Base-by-base conservation (phyloP, 2,329 filamentous ascomycete species). In the Corinectria fuckeliana region DNA sequence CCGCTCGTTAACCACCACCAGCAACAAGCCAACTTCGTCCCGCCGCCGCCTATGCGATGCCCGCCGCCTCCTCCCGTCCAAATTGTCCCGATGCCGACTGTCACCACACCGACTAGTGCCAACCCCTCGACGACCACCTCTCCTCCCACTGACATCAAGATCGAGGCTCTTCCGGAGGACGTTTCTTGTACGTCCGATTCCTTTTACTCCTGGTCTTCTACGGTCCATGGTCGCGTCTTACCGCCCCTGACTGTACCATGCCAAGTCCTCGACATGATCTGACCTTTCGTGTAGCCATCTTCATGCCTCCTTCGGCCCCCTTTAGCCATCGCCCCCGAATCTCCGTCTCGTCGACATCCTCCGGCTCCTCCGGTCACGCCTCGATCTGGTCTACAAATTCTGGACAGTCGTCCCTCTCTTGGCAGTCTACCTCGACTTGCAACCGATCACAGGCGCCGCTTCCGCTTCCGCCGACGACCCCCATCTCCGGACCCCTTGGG, bases 301-400 rank as follows among this genome's bases (percentile, higher is more conserved):
- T 79, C 51, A 61, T 76, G 23, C 71, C 74, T 11, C 74, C 75
- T 5, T 65, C 74, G 5, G 73, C 75, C n/a, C 72, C 75, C 1
- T 78, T 77, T 32, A 72, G 72, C 44, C 77, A 78, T 66, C 77
- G 78, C 30, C 76, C 78, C 30, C 74, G 78, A 48, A 80, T 81
- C 53, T 80, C 79, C n/a, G 75, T 80, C 30, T 83, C 81, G 1
- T 82, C 81, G 3, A 80, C 80, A 7, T 82, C 80, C 68, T 81
- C 80, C 10, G 78, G 77, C 16, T 82, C 80, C 16, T 82, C 80
- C 4, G 80, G 80, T n/a, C 78, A 81, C 56, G 76, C 78, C 13
- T 81, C 80, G 36, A 74, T 81, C 54, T 77, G 78, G 74, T 82
- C 81, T 3, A 79, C 74, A 45, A 76, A 75, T 53, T 77, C 75